phyloP scores from a whole-genome alignment of 805 yeast genomes.

The Brettanomyces naardenensis region DNA sequence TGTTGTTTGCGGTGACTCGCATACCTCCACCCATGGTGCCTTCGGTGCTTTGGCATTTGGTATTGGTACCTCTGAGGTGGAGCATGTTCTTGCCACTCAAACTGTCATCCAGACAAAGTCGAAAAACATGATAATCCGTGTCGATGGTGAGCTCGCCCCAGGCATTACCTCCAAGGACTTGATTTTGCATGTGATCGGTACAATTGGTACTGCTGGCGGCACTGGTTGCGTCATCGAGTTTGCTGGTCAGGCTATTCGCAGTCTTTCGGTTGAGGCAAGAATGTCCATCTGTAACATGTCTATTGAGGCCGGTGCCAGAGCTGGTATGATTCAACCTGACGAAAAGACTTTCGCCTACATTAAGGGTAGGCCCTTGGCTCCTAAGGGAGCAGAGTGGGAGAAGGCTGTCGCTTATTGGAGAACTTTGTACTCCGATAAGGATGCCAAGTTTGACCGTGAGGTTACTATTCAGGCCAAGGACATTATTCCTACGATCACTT shows the following conservation, averaged over 20 bases:
- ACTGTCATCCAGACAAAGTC: constrained; percentile 91
- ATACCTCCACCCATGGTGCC: constrained; percentile 98
- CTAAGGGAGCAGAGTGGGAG: constrained; percentile 91
- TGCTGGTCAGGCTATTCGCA: constrained; percentile 90
- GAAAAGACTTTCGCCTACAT: constrained; percentile 80
- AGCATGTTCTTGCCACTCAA: constrained; percentile 97
- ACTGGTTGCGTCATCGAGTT: constrained; percentile 96
- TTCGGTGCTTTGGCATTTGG: constrained; percentile 97
- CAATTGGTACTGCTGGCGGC: constrained; percentile 99
- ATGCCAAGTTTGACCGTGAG: constrained; percentile 82
- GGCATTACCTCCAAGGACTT: constrained; percentile 97
- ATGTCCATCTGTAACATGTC: constrained; percentile 99
- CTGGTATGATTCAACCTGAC: constrained; percentile 98
- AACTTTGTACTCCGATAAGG: constrained; percentile 79
- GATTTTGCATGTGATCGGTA: constrained; percentile 89
- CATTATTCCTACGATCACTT: constrained; percentile 91
- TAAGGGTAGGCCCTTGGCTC: constrained; percentile 92
- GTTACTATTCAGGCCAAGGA: constrained; percentile 75
- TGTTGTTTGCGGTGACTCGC: constrained; percentile 98
- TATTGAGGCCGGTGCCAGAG: constrained; percentile 98
- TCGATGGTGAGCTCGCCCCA: constrained; percentile 74
- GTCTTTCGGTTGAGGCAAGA: constrained; percentile 91
- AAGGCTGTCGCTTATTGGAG: constrained; percentile 91
- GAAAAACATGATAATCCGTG: constrained; percentile 86
- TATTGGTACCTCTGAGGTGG: constrained; percentile 98